Evolutionary conservation across 2,329 filamentous ascomycete species (phyloP), one percentile per base, ranked within the genome.

Genomic region (Sclerotinia subarctica): DNA sequence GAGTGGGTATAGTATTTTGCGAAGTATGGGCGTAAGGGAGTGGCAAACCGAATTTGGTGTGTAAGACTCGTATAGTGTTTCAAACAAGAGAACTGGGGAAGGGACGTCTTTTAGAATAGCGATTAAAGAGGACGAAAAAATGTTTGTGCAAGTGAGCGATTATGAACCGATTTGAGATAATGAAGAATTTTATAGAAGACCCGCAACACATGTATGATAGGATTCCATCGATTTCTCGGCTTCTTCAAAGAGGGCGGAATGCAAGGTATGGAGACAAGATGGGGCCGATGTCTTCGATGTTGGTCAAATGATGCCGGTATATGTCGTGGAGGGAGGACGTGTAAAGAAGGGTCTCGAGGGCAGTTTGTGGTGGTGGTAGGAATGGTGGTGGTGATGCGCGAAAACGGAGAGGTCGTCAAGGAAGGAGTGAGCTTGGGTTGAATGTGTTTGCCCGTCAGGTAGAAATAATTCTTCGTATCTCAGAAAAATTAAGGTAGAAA

Each of bases 321-420:
- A 63, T 63, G 65, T 63, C 57, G 65, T 67, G 19, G 29, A 67
- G 35, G 21, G 29, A 67, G 47, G 38, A 44, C 26, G 47, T 52
- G 47, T 47, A 44, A 67, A 19, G n/a, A 11, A 51, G 58, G 52
- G 24, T 62, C 49, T 63, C 46, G 56, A 67, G 65, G 47, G 44
- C 44, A 58, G 44, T 52, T 66, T 58, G 54, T 44, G 54, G 24
- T 54, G 35, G 63, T 42, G 38, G 38, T 42, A 42, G 38, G 38
- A 42, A 42, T 52, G 44, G 24, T 42, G 35, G 63, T 44, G 51
- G 26, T 52, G 24, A 29, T 52, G 49, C n/a, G 56, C 56, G 38
- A 51, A 52, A 66, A 47, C 19, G 53, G 54, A 60, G 32, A 47
- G 47, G 47, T 29, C 35, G 65, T 63, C 38, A 52, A 62, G 6